Evolutionary conservation across 176 grass and related monocot genomes (phyloP), one percentile per base, ranked within the genome.

Genomic region (Phoenix dactylifera): DNA sequence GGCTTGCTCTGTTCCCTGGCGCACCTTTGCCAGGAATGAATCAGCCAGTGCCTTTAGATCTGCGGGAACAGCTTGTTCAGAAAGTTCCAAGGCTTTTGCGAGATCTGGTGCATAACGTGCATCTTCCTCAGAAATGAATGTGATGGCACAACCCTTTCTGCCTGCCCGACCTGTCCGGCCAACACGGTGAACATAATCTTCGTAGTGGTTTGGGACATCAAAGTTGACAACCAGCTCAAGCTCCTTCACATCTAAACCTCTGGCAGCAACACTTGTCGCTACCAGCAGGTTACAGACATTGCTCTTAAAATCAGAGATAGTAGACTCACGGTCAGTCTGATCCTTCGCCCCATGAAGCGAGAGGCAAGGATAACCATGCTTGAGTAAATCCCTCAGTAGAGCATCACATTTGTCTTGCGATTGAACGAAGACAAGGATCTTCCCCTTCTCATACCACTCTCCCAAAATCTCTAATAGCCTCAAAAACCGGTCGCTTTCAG

Each of bases 131-230:
- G 87, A 90, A 60, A 96, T 90, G 72, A 96, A 96, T 32, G 93
- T 97, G 24, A 97, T 79, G 4, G 93, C 84, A 74, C 70, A 79
- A 16, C 93, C 93, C 73, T 91, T 97, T 30, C 87, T 74, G 16
- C 93, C 93, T 62, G 93, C 93, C 44, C 93, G 87, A 19, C 93
- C 93, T 3, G 93, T 97, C 75, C 93, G 72, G 29, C 93, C 87
- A 60, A 97, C 93, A 57, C 93, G 93, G 64, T 97, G 93, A 64
- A 97, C 93, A 73, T 97, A 97, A 73, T 97, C 93, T 75, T 97
- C 93, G 60, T 97, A 97, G 67, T 97, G 93, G 60, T 97, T 97
- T 0, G 93, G 88, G 6, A 85, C 81, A 82, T 97, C 87, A 83
- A 85, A 97, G 73, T 97, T 97, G 26, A 91, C 70, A 50, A 97